Evolutionary conservation across 2,329 filamentous ascomycete genomes (phyloP), one percentile per base, ranked within the genome.

Genomic region (Macroventuria anomochaeta): DNA sequence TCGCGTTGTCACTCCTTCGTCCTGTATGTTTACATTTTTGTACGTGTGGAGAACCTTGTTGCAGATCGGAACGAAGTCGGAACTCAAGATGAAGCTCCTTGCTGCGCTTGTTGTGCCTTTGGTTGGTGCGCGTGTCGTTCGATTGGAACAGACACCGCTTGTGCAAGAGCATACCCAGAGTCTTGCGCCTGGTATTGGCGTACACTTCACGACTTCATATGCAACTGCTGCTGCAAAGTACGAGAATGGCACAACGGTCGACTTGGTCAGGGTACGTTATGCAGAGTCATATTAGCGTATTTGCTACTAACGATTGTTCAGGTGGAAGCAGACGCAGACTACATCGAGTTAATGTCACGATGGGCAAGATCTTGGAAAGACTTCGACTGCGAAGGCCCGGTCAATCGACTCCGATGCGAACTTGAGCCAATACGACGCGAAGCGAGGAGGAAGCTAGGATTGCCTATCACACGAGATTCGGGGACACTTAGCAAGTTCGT

Each of bases 201-300:
- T 70, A 13, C 67, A 70, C 41, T 69, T 70, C 20, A 66, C 67
- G 11, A 65, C 60, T 2, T 66, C 63, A 31, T 63, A 68, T 46
- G 66, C 66, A 18, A 53, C 58, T 31, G 65, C 64, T 25, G 61
- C 66, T 18, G 59, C 62, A 7, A 53, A 59, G n/a, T 66, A 66
- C 43, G 36, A 54, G 17, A 64, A 67, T 44, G 67, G 66, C 5
- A 67, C 60, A 7, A 61, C 51, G 8, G 55, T 51, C 13, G 60
- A 67, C 40, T n/a, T 70, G 31, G 49, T 57, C n/a, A 61, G 40
- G 32, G 62, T 70, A 18, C 7, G 53, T 52, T 31, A 13, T 33
- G 7, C 26, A 43, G 17, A n/a, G 7, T 17, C 23, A 7, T 26
- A 6, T 47, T 17, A 26, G 11, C 7, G 20, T 25, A 25, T 1